Evolutionary conservation across 208 protist genomes (phyloP), one percentile per base, ranked within the genome.

Genomic region (Borovskyia barvae): DNA sequence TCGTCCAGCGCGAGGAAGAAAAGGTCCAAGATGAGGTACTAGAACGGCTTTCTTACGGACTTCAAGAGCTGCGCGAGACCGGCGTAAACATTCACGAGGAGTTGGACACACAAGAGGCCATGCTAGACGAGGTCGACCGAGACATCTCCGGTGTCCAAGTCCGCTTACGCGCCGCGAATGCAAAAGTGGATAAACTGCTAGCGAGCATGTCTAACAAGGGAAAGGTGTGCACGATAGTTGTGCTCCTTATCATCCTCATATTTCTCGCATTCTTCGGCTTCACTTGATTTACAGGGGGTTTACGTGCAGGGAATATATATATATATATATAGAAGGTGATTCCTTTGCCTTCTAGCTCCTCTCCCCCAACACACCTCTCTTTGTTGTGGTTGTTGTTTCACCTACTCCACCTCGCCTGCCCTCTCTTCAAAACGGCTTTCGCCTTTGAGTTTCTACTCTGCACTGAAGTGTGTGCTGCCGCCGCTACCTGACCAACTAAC

Each of bases 131-230:
- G 20, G 71, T 87, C 41, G 80, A 94, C 29, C 56, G 68, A 3
- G 76, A 85, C 59, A 66, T 94, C 30, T 76, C 76, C 0, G 66
- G 73, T 20, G 70, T 94, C 19, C 84, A 87, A 50, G 66, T 80
- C 19, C 81, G 78, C 11, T 61, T 94, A 47, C 77, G 74, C 5
- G 59, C 75, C 3, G 84, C 84, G 20, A 94, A 94, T 51, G 68
- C 67, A 6, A 94, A 90, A 59, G 76, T 94, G 6, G 82, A 94
- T 41, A 82, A 92, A 52, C 68, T 94, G 19, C 72, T 94, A n/a
- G 76, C 72, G 6, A 86, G 72, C 42, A 85, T 94, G 82, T 92
- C 88, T 29, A 87, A 90, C 59, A 78, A 67, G 52, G 77, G 76
- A 0, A 94, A 94, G 51, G 76, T 94, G 24, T 92, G 88, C 67